phyloP scores from a whole-genome alignment of 208 protist species.

The Jaenimonas drosophilae region DNA sequence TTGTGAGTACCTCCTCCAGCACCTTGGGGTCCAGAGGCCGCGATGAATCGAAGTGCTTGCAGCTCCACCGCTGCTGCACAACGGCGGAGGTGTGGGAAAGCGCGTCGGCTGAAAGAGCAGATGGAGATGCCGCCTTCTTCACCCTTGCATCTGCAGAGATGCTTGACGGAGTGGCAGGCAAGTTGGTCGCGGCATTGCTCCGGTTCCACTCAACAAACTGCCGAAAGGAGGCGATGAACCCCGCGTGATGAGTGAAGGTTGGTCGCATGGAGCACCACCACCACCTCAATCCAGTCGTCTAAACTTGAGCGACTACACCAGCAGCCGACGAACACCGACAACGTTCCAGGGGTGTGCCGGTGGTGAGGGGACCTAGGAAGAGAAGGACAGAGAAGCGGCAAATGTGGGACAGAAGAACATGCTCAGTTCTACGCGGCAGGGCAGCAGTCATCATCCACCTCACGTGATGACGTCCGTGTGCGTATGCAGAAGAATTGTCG shows the following conservation, averaged over 20 bases:
- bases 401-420: too few relatives aligned
- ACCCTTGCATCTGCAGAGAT: not conserved
- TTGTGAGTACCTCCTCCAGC: slow-evolving; percentile 32
- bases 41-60: slow-evolving; percentile 39
- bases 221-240: slow-evolving; percentile 16
- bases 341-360: too few relatives aligned
- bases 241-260: not conserved
- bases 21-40: slow-evolving; percentile 20
- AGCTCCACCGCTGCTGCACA: slow-evolving; percentile 33
- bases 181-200: slow-evolving; percentile 14
- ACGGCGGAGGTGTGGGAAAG: slow-evolving; percentile 12
- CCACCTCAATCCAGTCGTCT: too few relatives aligned
- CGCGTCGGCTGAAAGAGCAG: not conserved
- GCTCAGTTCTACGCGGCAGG: too few relatives aligned
- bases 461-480: too few relatives aligned
- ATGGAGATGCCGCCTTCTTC: not conserved
- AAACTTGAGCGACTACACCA: too few relatives aligned
- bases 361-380: too few relatives aligned
- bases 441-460: too few relatives aligned
- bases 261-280: too few relatives aligned
- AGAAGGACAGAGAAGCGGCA: too few relatives aligned
- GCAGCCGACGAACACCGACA: too few relatives aligned
- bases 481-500: too few relatives aligned
- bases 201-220: slow-evolving; percentile 26
- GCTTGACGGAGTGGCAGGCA: not conserved